Evolutionary conservation across 768 basidiomycete genomes (phyloP).

Genomic region (Serpula lacrymans): DNA sequence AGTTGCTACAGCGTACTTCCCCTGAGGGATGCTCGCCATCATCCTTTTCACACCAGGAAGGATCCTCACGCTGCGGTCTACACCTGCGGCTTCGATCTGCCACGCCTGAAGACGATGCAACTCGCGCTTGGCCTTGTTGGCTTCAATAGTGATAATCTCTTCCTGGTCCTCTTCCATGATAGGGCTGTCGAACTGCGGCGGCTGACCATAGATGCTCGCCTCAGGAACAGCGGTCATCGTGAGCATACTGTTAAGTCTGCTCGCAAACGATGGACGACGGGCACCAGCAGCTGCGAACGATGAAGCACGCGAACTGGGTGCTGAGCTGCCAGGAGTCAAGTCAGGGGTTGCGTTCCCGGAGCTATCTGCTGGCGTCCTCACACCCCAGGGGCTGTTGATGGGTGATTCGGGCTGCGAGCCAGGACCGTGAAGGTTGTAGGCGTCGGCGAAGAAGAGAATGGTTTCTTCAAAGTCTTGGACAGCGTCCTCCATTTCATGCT

Average conservation of each 20-base stretch:
- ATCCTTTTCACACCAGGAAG: conserved; percentile 66
- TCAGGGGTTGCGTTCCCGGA: conserved; percentile 42
- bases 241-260: conserved; percentile 38
- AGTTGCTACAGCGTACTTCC: conserved; percentile 70
- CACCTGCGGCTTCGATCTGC: conserved; percentile 51
- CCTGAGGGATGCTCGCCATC: conserved; percentile 62
- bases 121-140: conserved; percentile 18
- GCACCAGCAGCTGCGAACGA: conserved; percentile 33
- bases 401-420: conserved; percentile 29
- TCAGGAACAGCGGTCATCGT: conserved; percentile 33
- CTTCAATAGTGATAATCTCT: conserved; percentile 26
- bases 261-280: conserved; percentile 47
- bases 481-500: conserved; percentile 54
- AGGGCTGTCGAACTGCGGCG: conserved; percentile 22
- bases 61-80: conserved; percentile 65
- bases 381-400: conserved; percentile 2
- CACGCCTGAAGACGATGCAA: conserved; percentile 43
- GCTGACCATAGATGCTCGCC: conserved; percentile 18
- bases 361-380: conserved; percentile 19
- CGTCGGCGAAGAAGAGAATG: conserved; percentile 66
- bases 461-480: conserved; percentile 61
- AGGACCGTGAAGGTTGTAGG: conserved; percentile 43
- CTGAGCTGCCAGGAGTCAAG: conserved; percentile 34
- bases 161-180: conserved; percentile 34
- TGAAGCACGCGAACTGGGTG: conserved; percentile 41